Evolutionary conservation across 1,139 yeast genomes (phyloP).

Genomic region (Wickerhamomyces sp.): DNA sequence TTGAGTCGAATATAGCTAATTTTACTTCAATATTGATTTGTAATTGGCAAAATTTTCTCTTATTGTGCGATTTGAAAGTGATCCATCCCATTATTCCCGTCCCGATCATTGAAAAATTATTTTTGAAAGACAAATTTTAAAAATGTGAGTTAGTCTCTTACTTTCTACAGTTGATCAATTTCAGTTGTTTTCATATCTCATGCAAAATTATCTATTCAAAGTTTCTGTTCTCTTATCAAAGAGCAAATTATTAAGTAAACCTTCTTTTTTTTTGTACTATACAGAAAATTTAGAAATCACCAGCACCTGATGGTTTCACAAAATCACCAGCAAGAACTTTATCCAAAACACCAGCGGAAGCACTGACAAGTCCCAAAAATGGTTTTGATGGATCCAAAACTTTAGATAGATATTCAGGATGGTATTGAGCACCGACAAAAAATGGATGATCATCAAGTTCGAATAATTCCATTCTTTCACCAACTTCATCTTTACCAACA

Average conservation of each 20-base stretch:
- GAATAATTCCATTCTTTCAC: constrained; percentile 88
- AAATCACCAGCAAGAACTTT: constrained; percentile 38
- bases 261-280: no score
- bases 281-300: constrained; percentile 27
- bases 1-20: no score
- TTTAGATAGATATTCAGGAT: constrained; percentile 95
- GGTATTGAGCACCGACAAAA: constrained; percentile 95
- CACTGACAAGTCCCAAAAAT: constrained; percentile 92
- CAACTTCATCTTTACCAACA: constrained; percentile 90
- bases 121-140: no score
- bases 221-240: background rate
- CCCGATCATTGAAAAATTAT: no score
- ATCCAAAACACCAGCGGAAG: constrained; percentile 76
- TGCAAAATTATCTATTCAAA: constrained; percentile 1
- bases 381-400: constrained; percentile 97
- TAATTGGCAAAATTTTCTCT: no score
- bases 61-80: no score
- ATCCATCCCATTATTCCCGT: no score
- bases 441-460: constrained; percentile 80
- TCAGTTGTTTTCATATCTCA: constrained; percentile 5
- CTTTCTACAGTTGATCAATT: no score
- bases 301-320: constrained; percentile 21
- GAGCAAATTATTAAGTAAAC: no score
- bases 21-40: no score
- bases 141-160: no score